Percentiles rank a stretch among this genome's conserved stretches.
Evolutionary conservation across 257 asterid species (phyloP).

Genomic region (Osmanthus fragrans): DNA sequence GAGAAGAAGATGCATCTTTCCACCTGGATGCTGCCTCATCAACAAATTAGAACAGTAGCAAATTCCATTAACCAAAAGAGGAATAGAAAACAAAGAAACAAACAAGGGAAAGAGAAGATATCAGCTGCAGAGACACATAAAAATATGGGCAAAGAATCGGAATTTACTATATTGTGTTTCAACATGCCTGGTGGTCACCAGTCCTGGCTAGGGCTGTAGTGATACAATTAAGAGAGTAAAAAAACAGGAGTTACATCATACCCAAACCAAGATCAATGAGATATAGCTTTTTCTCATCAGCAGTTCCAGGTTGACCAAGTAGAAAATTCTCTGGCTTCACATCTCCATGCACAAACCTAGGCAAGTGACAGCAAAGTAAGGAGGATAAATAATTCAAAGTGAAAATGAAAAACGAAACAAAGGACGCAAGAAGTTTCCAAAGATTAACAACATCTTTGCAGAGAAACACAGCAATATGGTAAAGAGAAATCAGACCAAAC

Average conservation of each 20-base stretch:
- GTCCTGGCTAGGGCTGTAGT: constrained; percentile 5
- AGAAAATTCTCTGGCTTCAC: constrained; percentile 98
- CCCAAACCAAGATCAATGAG: constrained; percentile 98
- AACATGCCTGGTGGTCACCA: neutral
- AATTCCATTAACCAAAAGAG: neutral
- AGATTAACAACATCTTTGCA: neutral
- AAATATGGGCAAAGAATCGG: neutral
- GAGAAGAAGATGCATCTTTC: constrained; percentile 93
- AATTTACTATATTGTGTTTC: neutral
- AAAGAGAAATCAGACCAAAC: constrained; percentile 1
- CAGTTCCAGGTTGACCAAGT: constrained; percentile 83
- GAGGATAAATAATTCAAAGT: neutral
- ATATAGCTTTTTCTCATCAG: constrained; percentile 92
- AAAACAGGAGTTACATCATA: constrained; percentile 29
- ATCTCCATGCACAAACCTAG: constrained; percentile 97
- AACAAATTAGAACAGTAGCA: neutral
- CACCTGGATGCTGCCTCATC: constrained; percentile 73
- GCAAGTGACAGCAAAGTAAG: neutral
- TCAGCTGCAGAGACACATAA: neutral
- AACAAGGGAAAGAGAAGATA: neutral
- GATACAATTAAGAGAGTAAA: constrained; percentile 16
- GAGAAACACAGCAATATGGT: neutral
- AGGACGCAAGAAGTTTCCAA: constrained; percentile 1
- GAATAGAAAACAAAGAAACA: constrained; percentile 8
- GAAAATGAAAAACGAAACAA: constrained; percentile 5